A percentile compares a stretch with the other conserved stretches of the same genome.
phyloP scores from a whole-genome alignment of 164 flowering plant genomes.

The Nelumbo lutea region DNA sequence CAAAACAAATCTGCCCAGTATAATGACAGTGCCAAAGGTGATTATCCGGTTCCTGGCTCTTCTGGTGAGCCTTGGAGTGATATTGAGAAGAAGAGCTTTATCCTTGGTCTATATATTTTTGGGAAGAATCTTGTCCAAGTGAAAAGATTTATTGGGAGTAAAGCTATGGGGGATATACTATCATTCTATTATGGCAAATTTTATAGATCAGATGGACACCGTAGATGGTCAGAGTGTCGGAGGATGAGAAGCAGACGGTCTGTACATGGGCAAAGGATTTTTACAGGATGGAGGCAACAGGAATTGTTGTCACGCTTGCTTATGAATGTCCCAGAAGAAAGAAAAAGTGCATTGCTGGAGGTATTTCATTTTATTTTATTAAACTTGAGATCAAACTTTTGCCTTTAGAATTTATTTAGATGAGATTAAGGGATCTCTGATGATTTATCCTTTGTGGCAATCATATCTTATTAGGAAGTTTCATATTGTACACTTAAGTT shows the following conservation, averaged over 20 bases:
- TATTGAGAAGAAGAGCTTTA: slow-evolving; percentile 52
- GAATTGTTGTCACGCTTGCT: slow-evolving; percentile 68
- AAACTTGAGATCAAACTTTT: not conserved
- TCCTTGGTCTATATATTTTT: slow-evolving; percentile 84
- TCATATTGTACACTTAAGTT: not conserved
- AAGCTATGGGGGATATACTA: slow-evolving; percentile 56
- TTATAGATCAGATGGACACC: slow-evolving; percentile 46
- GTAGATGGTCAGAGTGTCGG: slow-evolving; percentile 67
- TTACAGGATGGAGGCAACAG: slow-evolving; percentile 76
- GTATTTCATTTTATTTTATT: slow-evolving; percentile 28
- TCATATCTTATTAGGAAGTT: not conserved
- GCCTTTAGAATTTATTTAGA: not conserved
- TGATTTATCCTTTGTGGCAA: too few species aligned
- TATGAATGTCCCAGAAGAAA: slow-evolving; percentile 42
- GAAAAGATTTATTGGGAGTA: slow-evolving; percentile 54
- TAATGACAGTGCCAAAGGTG: slow-evolving; percentile 5
- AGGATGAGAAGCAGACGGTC: slow-evolving; percentile 53
- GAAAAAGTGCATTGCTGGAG: slow-evolving; percentile 42
- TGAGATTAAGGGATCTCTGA: not conserved
- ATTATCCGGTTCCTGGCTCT: slow-evolving; percentile 42
- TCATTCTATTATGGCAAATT: slow-evolving; percentile 78
- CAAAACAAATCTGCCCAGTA: slow-evolving; percentile 7
- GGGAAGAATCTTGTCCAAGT: slow-evolving; percentile 74
- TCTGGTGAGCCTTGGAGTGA: slow-evolving; percentile 51
- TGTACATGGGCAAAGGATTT: slow-evolving; percentile 56